Evolutionary conservation across 345 rosid genomes (phyloP).

Genomic region (Dimocarpus longan): DNA sequence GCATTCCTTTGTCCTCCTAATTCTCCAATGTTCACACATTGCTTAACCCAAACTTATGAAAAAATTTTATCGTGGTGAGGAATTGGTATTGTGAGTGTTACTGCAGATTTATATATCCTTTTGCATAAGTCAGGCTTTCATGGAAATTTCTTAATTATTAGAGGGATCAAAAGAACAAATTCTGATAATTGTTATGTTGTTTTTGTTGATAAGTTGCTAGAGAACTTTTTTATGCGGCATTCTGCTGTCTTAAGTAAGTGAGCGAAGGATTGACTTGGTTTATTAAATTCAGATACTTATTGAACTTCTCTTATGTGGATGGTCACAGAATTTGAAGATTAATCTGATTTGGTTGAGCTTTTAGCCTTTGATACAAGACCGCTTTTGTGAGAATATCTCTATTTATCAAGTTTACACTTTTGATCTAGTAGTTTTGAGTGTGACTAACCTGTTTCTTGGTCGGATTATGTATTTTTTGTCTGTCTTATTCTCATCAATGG

Average conservation of each 20-base stretch:
- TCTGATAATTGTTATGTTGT: background rate
- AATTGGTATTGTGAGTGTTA: background rate
- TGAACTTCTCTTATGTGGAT: background rate
- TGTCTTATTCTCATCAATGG: no score
- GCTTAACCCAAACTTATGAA: background rate
- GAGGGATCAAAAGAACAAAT: background rate
- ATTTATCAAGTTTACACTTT: background rate
- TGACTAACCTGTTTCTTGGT: background rate
- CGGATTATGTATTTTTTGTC: no score
- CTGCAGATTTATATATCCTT: background rate
- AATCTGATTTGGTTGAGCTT: background rate
- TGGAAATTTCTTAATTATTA: background rate
- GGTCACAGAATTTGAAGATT: background rate
- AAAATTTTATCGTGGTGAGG: background rate
- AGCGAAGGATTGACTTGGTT: background rate
- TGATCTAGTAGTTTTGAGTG: background rate
- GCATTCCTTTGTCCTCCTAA: background rate
- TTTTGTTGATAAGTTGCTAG: background rate
- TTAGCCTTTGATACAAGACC: background rate
- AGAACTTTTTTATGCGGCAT: background rate
- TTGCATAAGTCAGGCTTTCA: background rate
- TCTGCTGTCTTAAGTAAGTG: background rate
- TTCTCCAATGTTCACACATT: background rate
- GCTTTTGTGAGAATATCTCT: background rate
- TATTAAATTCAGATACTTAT: background rate